Evolutionary conservation across 1,139 yeast genomes (phyloP), one percentile per base, ranked within the genome.

Genomic region (Scheffersomyces illinoinensis): DNA sequence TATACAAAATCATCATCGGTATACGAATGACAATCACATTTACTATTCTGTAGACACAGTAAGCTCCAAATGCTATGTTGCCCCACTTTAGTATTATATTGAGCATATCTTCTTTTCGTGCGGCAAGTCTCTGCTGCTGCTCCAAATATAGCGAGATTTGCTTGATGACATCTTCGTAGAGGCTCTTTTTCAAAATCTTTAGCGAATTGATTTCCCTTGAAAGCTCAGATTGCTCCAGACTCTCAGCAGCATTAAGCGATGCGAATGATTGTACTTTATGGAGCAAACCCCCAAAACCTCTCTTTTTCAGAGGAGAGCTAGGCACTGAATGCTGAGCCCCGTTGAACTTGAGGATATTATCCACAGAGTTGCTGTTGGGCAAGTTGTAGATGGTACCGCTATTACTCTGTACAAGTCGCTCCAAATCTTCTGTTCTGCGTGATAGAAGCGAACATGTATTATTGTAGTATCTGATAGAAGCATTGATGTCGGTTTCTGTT

Each of bases 41-140:
- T 54, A 84, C 56, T 7, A 89, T 77, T 56, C 92, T 77, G 73
- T 89, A 90, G 50, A 87, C 66, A 73, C 95, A 89, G 74, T 89
- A 90, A 8, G 81, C 58, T 14, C 90, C 83, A 68, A 89, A 86
- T 6, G 70, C 68, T 54, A 66, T 56, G 58, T 74, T 71, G 47
- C 71, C 59, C 58, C 59, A 60, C 3, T 56, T 55, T 10, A 62
- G 50, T n/a, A 48, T 4, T 48, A 48, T 14, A 21, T 48, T 48
- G 17, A 48, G 50, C 17, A 48, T 6, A 7, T 7, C 18, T 14
- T 50, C 21, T 10, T 47, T 55, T 46, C 53, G 54, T 19, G 52
- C 57, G 53, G 50, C 56, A 18, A 56, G 57, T 7, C 50, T 14
- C 3, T 54, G 59, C 26, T 62, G 61, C 46, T 64, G 67, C 50